Evolutionary conservation across 352 stramenopile genomes (phyloP).

Genomic region (Thalassiosira ordinaria): DNA sequence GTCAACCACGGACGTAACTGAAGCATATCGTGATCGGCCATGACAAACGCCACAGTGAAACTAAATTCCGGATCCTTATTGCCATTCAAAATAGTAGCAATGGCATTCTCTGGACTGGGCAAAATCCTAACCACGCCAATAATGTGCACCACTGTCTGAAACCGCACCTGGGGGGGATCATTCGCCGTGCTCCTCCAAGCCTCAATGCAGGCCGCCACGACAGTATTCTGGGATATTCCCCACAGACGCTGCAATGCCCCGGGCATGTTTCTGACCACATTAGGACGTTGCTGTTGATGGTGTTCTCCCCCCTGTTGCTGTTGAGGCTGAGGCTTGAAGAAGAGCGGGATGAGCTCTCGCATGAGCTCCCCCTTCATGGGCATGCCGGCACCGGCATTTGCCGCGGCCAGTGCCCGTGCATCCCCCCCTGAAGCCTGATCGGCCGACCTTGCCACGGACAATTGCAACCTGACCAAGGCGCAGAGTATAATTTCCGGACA

Average conservation of each 20-base stretch:
- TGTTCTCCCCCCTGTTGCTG: not conserved
- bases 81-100: constrained; percentile 69
- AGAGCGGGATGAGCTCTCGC: constrained; percentile 83
- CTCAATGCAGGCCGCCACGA: constrained; percentile 81
- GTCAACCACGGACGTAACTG: constrained; percentile 78
- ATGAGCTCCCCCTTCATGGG: constrained; percentile 86
- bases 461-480: constrained; percentile 74
- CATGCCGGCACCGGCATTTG: constrained; percentile 56
- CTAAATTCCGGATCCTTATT: constrained; percentile 83
- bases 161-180: constrained; percentile 57
- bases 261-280: constrained; percentile 73
- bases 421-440: constrained; percentile 18
- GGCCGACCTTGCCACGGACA: constrained; percentile 39
- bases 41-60: constrained; percentile 77
- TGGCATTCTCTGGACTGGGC: constrained; percentile 65
- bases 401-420: constrained; percentile 8
- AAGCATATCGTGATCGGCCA: constrained; percentile 83
- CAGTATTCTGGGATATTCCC: constrained; percentile 80
- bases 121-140: constrained; percentile 77
- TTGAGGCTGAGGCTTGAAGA: constrained; percentile 72
- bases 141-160: constrained; percentile 77
- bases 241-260: constrained; percentile 79
- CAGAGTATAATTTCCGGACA: constrained; percentile 84
- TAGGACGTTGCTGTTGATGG: constrained; percentile 32
- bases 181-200: constrained; percentile 72